Conservation (phyloP, 805 yeast species). For the Yamadazyma phyllophila region DNA sequence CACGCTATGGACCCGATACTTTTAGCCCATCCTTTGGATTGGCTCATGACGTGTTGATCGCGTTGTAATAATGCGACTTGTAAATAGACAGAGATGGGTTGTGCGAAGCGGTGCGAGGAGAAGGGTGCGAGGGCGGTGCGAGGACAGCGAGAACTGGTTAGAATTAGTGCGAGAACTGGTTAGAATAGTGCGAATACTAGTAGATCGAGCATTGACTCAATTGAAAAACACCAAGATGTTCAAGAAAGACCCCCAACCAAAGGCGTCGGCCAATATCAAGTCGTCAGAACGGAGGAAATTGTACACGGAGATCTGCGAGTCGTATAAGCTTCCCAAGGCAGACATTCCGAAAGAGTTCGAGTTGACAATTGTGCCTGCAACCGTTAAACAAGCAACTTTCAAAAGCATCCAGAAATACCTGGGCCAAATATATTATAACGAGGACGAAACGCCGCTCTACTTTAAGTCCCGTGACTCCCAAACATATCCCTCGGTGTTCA, state of each 20-base stretch:
- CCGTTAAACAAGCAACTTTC: conserved; percentile 62
- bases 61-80: too few relatives aligned
- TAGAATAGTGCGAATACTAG: too few relatives aligned
- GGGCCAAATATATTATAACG: conserved; percentile 67
- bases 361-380: conserved; percentile 45
- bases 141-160: too few relatives aligned
- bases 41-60: neutral
- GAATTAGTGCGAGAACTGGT: too few relatives aligned
- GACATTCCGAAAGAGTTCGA: conserved; percentile 42
- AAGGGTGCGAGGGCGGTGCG: too few relatives aligned
- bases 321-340: conserved; percentile 39
- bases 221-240: conserved; percentile 39
- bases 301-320: conserved; percentile 40
- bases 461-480: conserved; percentile 56
- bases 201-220: too few relatives aligned
- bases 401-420: conserved; percentile 47
- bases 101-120: too few relatives aligned
- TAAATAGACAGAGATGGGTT: too few relatives aligned
- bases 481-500: conserved; percentile 67
- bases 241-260: conserved; percentile 55
- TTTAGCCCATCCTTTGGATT: neutral
- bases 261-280: conserved; percentile 76
- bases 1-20: conserved; percentile 1
- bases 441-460: conserved; percentile 68
- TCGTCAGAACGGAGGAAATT: conserved; percentile 72